Base-by-base conservation (phyloP, 1,284 basidiomycete species). In the Xerocomus amazonicus region DNA sequence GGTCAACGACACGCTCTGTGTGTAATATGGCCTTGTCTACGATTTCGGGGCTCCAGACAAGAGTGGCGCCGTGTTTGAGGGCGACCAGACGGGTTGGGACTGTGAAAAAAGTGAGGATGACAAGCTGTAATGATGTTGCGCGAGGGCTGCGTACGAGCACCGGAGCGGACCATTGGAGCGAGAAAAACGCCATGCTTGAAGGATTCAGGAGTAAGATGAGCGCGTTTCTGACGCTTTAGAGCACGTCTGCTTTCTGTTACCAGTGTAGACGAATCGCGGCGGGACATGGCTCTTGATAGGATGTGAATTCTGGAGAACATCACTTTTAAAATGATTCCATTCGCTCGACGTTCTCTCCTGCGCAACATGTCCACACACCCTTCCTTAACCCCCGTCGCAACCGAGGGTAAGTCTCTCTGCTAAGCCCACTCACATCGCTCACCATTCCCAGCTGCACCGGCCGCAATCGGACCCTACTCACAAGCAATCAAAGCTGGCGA, bases 1-100 rank as follows among this genome's bases (percentile, higher is more conserved):
- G 82, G 75, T 98, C 84, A 12, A 97, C 92, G 19, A 76, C 80
- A 48, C 96, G 78, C 56, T 85, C 79, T 0, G 90, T 74, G 49
- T 95, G 91, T 40, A 99, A 77, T 51, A 99, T 94, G 12, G 97
- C 97, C 69, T 90, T 92, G 71, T 99, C 97, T 6, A 99, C 89
- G 40, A 93, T 89, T 66, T 99, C 97, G 0, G 96, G 97, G 9
- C 91, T 87, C 97, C 97, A 99, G 1, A 99, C 96, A 5, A 99
- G 77, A 13, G 87, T 85, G 3, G 96, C 96, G 2, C 96, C 96
- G 63, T 98, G 89, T 60, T 96, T 93, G 38, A 99, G 76, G 8
- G 92, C 85, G 56, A 93, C 87, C 14, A 96, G 69, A 35, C 93
- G 84, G 6, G 87, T 91, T 1, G 88, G 90, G 29, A 93, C 87